Conservation (phyloP, 2,329 filamentous ascomycete genomes). For the Fusarium sp. region DNA sequence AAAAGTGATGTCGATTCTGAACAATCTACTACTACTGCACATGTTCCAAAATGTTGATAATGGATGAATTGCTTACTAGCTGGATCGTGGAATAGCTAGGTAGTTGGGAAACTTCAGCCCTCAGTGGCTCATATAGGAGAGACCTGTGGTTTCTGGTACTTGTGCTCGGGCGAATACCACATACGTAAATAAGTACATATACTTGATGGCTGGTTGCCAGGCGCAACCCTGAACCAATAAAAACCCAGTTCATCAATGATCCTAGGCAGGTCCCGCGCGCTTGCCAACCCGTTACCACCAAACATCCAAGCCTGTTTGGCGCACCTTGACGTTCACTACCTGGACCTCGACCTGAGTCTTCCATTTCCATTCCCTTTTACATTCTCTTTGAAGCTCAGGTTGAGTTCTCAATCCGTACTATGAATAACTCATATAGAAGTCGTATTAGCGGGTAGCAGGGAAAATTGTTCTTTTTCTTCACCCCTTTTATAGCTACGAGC, state of each 20-base stretch:
- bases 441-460: slow-evolving; percentile 42
- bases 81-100: background rate
- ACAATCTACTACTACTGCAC: background rate
- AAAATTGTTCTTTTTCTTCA: slow-evolving; percentile 31
- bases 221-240: slow-evolving; percentile 32
- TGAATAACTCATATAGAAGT: slow-evolving; percentile 37
- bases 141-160: slow-evolving; percentile 16
- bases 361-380: slow-evolving; percentile 8
- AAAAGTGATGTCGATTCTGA: background rate
- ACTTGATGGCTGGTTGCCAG: slow-evolving; percentile 41
- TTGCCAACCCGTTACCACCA: slow-evolving; percentile 40
- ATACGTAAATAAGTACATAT: slow-evolving; percentile 14
- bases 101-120: slow-evolving; percentile 4
- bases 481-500: slow-evolving; percentile 15
- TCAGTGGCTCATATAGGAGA: slow-evolving; percentile 18
- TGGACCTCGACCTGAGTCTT: background rate
- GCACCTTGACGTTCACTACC: slow-evolving; percentile 15
- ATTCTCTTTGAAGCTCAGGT: slow-evolving; percentile 28
- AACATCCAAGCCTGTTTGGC: slow-evolving; percentile 36
- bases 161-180: background rate
- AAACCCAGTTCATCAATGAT: background rate
- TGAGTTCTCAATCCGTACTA: slow-evolving; percentile 37
- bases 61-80: background rate
- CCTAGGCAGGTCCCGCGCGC: slow-evolving; percentile 40
- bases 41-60: background rate